phyloP scores from a whole-genome alignment of 768 basidiomycete genomes.

The Leccinellum albellum region DNA sequence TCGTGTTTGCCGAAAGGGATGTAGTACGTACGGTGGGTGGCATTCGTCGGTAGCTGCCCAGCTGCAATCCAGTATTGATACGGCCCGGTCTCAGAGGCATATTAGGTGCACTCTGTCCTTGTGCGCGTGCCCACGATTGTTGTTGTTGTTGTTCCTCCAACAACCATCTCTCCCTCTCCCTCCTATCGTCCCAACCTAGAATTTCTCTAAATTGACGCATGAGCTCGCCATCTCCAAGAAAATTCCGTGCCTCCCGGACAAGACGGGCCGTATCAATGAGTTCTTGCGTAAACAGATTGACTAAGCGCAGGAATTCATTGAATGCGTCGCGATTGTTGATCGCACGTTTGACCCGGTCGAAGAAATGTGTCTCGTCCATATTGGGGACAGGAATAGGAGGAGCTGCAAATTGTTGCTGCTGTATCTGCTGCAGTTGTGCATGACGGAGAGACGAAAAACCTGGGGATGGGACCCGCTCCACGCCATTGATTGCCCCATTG shows the following conservation, averaged over 20 bases:
- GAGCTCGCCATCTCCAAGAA: slow-evolving; percentile 73
- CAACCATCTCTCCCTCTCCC: slow-evolving; percentile 53
- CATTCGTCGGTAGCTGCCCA: slow-evolving; percentile 88
- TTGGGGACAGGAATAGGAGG: slow-evolving; percentile 17
- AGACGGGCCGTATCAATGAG: slow-evolving; percentile 85
- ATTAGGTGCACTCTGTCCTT: slow-evolving; percentile 36
- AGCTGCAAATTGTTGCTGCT: slow-evolving; percentile 18
- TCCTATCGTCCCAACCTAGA: slow-evolving; percentile 80
- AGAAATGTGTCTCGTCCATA: slow-evolving; percentile 75
- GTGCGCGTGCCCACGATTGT: slow-evolving; percentile 50
- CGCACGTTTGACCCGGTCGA: slow-evolving; percentile 80
- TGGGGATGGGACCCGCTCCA: slow-evolving; percentile 24
- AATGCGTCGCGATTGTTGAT: slow-evolving; percentile 74
- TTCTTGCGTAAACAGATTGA: slow-evolving; percentile 93
- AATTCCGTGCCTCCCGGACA: slow-evolving; percentile 75
- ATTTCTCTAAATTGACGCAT: slow-evolving; percentile 81
- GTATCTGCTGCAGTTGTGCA: slow-evolving; percentile 22
- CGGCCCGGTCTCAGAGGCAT: slow-evolving; percentile 46
- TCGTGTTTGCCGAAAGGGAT: background rate
- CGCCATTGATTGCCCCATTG: slow-evolving; percentile 17
- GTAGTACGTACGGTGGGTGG: slow-evolving; percentile 65
- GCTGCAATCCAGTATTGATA: slow-evolving; percentile 65
- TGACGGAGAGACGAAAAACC: slow-evolving; percentile 20
- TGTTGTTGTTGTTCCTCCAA: slow-evolving; percentile 43
- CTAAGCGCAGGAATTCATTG: slow-evolving; percentile 92